phyloP scores from a whole-genome alignment of 257 asterid species.

The Solanum piurae region DNA sequence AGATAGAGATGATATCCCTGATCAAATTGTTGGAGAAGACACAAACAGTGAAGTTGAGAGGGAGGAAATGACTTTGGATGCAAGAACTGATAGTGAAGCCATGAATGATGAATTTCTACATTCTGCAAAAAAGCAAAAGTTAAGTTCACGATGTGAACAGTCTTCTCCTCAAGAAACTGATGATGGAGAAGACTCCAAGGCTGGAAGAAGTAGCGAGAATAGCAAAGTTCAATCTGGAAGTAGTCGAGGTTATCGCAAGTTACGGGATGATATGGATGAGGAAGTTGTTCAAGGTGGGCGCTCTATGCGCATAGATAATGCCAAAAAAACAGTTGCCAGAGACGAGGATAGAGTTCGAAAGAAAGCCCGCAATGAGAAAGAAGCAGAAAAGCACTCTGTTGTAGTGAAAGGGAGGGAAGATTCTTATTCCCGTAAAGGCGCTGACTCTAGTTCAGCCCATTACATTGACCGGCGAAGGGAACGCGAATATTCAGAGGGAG shows the following conservation, averaged over 20 bases:
- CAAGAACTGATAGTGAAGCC: constrained; percentile 12
- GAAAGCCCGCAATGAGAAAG: constrained; percentile 50
- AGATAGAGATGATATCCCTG: constrained; percentile 25
- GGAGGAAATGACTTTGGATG: constrained; percentile 34
- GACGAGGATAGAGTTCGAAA: constrained; percentile 36
- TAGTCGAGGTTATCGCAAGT: constrained; percentile 43
- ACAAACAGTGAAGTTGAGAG: constrained; percentile 27
- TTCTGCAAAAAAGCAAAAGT: constrained; percentile 29
- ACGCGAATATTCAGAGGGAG: constrained; percentile 49
- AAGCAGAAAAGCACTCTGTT: constrained; percentile 34
- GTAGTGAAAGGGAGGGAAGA: constrained; percentile 55
- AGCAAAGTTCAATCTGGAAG: constrained; percentile 78
- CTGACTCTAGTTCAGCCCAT: constrained; percentile 37
- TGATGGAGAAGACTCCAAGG: constrained; percentile 49
- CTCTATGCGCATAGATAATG: constrained; percentile 22
- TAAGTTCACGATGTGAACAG: constrained; percentile 32
- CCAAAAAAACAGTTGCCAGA: constrained; percentile 29
- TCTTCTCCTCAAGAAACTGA: constrained; percentile 44
- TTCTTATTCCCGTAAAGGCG: constrained; percentile 37
- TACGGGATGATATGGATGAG: constrained; percentile 43
- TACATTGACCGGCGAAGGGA: constrained; percentile 61
- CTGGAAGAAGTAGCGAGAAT: constrained; percentile 58
- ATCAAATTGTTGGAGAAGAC: constrained; percentile 31
- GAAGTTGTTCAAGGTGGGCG: constrained; percentile 59
- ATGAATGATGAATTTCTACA: constrained; percentile 26